Evolutionary conservation across 345 rosid genomes (phyloP), one percentile per base, ranked within the genome.

Genomic region (Draba incana): DNA sequence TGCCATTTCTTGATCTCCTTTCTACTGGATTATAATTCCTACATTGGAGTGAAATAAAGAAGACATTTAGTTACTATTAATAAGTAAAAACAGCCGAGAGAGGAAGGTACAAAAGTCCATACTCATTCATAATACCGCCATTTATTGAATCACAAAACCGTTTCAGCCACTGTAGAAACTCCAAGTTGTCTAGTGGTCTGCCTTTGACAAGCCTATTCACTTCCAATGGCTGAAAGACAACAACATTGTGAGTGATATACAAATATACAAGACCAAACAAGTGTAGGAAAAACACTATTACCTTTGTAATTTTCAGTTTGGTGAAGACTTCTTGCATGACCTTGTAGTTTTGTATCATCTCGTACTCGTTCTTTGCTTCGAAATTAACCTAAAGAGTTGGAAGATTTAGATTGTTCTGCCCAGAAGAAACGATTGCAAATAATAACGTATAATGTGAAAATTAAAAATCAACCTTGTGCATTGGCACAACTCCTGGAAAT

Each of bases 121-220:
- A 93, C 99, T 93, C 96, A 15, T 90, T 93, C 94, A 91, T 84
- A 45, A 89, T 89, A 81, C 99, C 99, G 31, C 97, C 96, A 75
- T 94, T 94, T 3, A 91, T 77, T 41, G 99, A 91, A 81, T 94
- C 99, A 68, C 99, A 94, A 63, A 89, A 91, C 10, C 96, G 87
- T 77, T 89, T 94, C 60, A 94, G 82, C 99, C 99, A 94, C 49
- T 94, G 99, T 49, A 91, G 76, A 79, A 91, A 91, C 84, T 94
- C 99, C 91, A 94, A 83, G 77, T 94, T 94, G 88, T 94, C 97
- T 83, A 94, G 75, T 57, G 97, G 92, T 38, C 96, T 80, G 46
- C 95, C 96, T 80, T 94, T 94, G 48, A 94, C 85, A 61, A 94
- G 96, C 80, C 82, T 86, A 71, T 86, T 89, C 66, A 94, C 99